Percentiles rank a stretch among this genome's conserved stretches.
These are phyloP conservation scores for Trichoderma sp. DNA, from an alignment of 2,329 filamentous ascomycete genomes.

Conservation along the genomic window DNA sequence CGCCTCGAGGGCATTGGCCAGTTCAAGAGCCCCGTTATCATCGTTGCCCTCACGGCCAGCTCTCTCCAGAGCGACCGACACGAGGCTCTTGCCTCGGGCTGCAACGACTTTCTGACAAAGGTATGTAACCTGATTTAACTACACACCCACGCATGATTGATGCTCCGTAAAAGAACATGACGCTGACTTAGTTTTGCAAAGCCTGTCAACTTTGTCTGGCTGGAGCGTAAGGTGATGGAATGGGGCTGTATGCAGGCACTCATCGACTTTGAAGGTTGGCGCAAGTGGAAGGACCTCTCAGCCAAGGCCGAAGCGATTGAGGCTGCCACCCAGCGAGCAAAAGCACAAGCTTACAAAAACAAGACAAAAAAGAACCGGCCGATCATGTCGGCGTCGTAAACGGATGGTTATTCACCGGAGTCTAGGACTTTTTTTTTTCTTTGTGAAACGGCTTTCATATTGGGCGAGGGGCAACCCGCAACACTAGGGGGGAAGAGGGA, in stretches of 20 bases:
- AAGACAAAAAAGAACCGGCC: slow-evolving; percentile 48
- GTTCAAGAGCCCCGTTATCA: slow-evolving; percentile 97
- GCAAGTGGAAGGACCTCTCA: slow-evolving; percentile 88
- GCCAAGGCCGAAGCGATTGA: slow-evolving; percentile 46
- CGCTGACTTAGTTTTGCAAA: slow-evolving; percentile 36
- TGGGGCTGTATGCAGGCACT: slow-evolving; percentile 99
- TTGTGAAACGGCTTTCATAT: slow-evolving; percentile 7
- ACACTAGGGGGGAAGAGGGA: neutral
- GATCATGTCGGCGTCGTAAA: slow-evolving; percentile 25
- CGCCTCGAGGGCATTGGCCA: slow-evolving; percentile 64
- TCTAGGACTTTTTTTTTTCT: neutral
- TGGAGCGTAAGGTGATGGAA: slow-evolving; percentile 96
- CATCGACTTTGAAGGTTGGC: slow-evolving; percentile 98
- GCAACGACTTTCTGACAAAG: slow-evolving; percentile 98
- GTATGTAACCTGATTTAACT: slow-evolving; percentile 47
- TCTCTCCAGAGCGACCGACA: slow-evolving; percentile 93
- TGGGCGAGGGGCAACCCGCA: slow-evolving; percentile 16
- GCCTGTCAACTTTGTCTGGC: slow-evolving; percentile 97
- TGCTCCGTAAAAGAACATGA: neutral
- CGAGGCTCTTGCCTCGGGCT: slow-evolving; percentile 89
- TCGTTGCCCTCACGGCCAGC: slow-evolving; percentile 92
- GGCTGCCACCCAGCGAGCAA: slow-evolving; percentile 41
- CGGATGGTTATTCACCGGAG: neutral
- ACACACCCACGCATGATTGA: neutral
- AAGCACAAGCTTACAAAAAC: slow-evolving; percentile 30